Conservation (phyloP, 768 basidiomycete species). For the Termitomyces heimii region DNA sequence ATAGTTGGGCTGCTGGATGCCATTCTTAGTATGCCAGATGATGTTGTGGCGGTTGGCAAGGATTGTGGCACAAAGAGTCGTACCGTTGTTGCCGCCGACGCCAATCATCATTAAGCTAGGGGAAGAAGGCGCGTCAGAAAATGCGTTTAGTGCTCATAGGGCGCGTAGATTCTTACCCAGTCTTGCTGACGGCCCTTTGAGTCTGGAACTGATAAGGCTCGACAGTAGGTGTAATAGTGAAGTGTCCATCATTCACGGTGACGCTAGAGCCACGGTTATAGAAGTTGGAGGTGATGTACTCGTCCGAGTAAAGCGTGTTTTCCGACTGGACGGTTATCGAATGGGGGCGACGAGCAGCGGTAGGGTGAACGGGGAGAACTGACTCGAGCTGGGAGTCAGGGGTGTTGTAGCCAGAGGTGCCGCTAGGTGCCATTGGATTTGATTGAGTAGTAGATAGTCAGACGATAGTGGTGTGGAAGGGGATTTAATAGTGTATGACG, state of each 20-base stretch:
- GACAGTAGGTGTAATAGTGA: slow-evolving; percentile 72
- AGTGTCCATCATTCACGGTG: slow-evolving; percentile 64
- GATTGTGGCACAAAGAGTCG: slow-evolving; percentile 89
- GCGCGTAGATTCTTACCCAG: slow-evolving; percentile 58
- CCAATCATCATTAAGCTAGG: slow-evolving; percentile 94
- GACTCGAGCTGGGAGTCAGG: slow-evolving; percentile 71
- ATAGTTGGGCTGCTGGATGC: slow-evolving; percentile 93
- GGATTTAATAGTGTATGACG: slow-evolving; percentile 41
- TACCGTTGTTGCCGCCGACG: slow-evolving; percentile 95
- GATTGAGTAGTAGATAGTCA: neutral
- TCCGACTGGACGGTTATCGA: slow-evolving; percentile 78
- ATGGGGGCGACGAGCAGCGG: slow-evolving; percentile 71
- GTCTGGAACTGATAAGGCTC: slow-evolving; percentile 91
- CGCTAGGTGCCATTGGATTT: slow-evolving; percentile 31
- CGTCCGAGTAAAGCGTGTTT: slow-evolving; percentile 75
- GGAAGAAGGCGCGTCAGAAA: slow-evolving; percentile 1
- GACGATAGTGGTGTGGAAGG: slow-evolving; percentile 4
- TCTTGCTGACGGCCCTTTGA: slow-evolving; percentile 76
- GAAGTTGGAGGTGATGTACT: slow-evolving; percentile 80
- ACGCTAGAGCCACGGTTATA: slow-evolving; percentile 74
- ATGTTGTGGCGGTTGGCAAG: slow-evolving; percentile 95
- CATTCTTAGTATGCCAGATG: slow-evolving; percentile 89
- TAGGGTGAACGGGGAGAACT: slow-evolving; percentile 72
- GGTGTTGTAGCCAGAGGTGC: slow-evolving; percentile 65
- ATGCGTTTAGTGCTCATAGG: neutral